Evolutionary conservation across 345 rosid genomes (phyloP), one percentile per base, ranked within the genome.

Genomic region (Combretum micranthum): DNA sequence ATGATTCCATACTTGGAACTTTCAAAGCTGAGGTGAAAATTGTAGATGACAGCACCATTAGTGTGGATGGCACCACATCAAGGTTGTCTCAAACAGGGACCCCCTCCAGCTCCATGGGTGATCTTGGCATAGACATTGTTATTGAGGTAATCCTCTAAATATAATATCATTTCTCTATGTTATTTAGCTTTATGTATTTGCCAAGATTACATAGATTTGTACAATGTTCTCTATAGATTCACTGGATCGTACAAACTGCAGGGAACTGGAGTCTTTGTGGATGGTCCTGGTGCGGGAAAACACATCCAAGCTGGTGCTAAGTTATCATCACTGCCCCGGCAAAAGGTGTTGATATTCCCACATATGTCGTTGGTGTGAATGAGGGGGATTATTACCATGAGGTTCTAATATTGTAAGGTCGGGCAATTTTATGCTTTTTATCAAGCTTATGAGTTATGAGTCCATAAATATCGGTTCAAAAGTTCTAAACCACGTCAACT

Each of bases 241-340:
- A 32, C 23, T 19, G 22, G 18, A 3, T 4, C 26, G 3, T 25
- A 53, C 16, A 15, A 50, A 48, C 61, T 53, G 25, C 73, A 91
- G 96, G 97, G 97, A 56, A 93, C 97, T 12, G 97, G 99, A 85
- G 99, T 93, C 53, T 93, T 93, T 66, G 99, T 93, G 18, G 97
- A 89, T 64, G 99, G 94, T 5, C 96, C 99, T 48, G 99, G 99
- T 45, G 99, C 99, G 51, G 97, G 99, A 26, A 93, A 93, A 74
- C 99, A 89, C 61, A 83, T 93, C 59, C 99, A 93, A 77, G 99
- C 99, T 21, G 97, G 99, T 64, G 97, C 99, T 50, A 89, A 82
- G 99, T 93, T 43, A 74, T 89, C 75, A 89, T 93, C 74, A 93
- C 99, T 17, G 97, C 97, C 53, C 99, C 99, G 19, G 99, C 99